Base-by-base conservation (phyloP, 352 stramenopile genomes). In the Globisporangium okanoganense region DNA sequence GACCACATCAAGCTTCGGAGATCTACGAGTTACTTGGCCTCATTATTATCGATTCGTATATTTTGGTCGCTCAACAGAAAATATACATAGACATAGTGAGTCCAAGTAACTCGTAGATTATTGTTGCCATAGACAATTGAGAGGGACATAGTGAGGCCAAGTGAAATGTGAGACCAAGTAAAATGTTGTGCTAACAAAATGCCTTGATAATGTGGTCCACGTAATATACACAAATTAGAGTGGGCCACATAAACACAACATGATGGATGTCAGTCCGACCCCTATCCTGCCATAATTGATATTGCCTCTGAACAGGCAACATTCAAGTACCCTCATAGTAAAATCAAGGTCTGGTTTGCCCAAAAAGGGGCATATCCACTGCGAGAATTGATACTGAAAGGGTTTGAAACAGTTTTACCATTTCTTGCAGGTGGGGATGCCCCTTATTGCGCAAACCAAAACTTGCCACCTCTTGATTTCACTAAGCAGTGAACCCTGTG, bases 331-430 rank as follows among this genome's bases (percentile, higher is more conserved):
- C 18, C 5, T 22, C 9, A 29, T 56, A 43, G 1, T 29, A 16
- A 25, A 20, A n/a, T 1, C 18, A 56, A 18, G 29, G 4, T 10
- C 8, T 27, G 3, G 5, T 5, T 48, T 47, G 33, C 35, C 10
- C 16, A 48, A 58, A 33, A 22, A 47, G 35, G 51, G 33, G 35
- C 18, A 48, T n/a, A 56, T 24, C 20, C 13, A 44, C 50, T 22
- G n/a, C 6, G 31, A 1, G 18, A 57, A 9, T 10, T 20, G 3
- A 57, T 57, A 57, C 18, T 47, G 72, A 78, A 78, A 73, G 61
- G 70, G 70, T 65, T 65, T 72, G 50, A 61, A 72, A 74, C 56
- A 20, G 44, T 16, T 7, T 22, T 38, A 31, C 14, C 25, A 36
- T 36, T 36, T 24, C n/a, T 36, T 9, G 8, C 18, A 38, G 47